phyloP scores from a whole-genome alignment of 805 yeast genomes.

The Saturnispora sanitii region DNA sequence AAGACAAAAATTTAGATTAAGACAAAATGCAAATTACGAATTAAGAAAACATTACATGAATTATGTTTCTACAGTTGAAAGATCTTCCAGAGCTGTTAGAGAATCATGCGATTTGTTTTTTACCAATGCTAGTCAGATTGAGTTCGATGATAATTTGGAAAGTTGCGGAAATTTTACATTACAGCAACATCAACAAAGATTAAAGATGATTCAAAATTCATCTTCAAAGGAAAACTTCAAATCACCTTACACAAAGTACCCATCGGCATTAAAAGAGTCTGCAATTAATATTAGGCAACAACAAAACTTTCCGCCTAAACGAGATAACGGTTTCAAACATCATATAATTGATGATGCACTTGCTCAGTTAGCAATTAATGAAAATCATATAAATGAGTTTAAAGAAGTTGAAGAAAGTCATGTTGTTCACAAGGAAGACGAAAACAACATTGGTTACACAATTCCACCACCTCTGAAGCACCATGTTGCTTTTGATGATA shows the following conservation, averaged over 20 bases:
- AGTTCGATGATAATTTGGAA: conserved; percentile 7
- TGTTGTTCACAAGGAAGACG: background rate
- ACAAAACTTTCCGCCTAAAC: no score
- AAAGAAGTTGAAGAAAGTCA: background rate
- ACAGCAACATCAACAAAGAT: conserved; percentile 8
- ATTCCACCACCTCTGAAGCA: no score
- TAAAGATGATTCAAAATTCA: conserved; percentile 5
- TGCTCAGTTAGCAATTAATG: background rate
- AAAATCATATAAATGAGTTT: background rate
- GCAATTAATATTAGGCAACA: background rate
- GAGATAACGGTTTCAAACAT: background rate
- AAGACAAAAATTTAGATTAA: conserved; percentile 6
- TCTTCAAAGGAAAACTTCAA: conserved; percentile 1
- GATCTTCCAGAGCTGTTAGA: background rate
- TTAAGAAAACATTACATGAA: conserved; percentile 6
- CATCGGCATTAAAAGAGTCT: conserved; percentile 1
- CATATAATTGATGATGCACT: background rate
- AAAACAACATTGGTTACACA: background rate
- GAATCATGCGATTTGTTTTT: conserved; percentile 8
- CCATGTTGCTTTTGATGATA: background rate
- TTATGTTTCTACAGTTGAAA: conserved; percentile 5
- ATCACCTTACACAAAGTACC: background rate
- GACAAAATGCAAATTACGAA: conserved; percentile 7
- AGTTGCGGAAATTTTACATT: conserved; percentile 3
- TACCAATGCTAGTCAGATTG: conserved; percentile 9